Percentiles rank a stretch among this genome's conserved stretches.
phyloP scores from a whole-genome alignment of 371 early-diverging fungal species.

The Actinomucor elegans region DNA sequence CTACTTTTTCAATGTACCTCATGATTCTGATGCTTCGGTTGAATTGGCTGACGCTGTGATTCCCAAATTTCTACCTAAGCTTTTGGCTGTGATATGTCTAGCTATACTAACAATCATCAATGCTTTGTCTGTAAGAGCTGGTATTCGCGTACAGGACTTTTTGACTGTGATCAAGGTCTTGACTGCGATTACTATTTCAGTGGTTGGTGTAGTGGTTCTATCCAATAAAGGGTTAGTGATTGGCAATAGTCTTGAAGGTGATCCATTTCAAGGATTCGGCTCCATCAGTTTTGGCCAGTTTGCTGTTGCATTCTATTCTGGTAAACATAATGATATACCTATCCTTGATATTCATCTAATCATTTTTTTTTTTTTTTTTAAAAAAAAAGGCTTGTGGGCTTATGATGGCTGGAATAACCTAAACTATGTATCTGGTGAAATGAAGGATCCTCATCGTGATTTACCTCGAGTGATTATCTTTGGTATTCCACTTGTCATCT shows the following conservation, averaged over 20 bases:
- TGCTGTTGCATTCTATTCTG: constrained; percentile 77
- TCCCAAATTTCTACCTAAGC: constrained; percentile 63
- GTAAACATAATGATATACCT: too few species aligned
- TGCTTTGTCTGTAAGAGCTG: constrained; percentile 69
- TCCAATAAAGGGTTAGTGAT: constrained; percentile 53
- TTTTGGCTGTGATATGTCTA: constrained; percentile 67
- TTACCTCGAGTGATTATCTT: constrained; percentile 70
- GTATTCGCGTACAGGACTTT: constrained; percentile 77
- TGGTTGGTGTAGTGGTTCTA: constrained; percentile 74
- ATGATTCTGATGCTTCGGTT: constrained; percentile 44
- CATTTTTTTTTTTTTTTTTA: background rate
- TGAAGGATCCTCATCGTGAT: constrained; percentile 81
- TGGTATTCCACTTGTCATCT: constrained; percentile 74
- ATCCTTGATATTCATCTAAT: too few species aligned
- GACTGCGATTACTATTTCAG: constrained; percentile 73
- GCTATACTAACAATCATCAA: constrained; percentile 70
- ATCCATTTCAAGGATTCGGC: constrained; percentile 61
- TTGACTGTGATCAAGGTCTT: constrained; percentile 82
- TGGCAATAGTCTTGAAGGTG: constrained; percentile 60
- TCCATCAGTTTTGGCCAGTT: constrained; percentile 65
- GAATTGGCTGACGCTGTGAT: constrained; percentile 50
- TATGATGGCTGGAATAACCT: constrained; percentile 92
- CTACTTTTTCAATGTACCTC: constrained; percentile 47
- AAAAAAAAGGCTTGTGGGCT: constrained; percentile 80
- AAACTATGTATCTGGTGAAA: constrained; percentile 88